Percentiles rank a stretch among this genome's conserved stretches.
phyloP scores from a whole-genome alignment of 1,284 basidiomycete genomes.

The Acaromyces ingoldii region DNA sequence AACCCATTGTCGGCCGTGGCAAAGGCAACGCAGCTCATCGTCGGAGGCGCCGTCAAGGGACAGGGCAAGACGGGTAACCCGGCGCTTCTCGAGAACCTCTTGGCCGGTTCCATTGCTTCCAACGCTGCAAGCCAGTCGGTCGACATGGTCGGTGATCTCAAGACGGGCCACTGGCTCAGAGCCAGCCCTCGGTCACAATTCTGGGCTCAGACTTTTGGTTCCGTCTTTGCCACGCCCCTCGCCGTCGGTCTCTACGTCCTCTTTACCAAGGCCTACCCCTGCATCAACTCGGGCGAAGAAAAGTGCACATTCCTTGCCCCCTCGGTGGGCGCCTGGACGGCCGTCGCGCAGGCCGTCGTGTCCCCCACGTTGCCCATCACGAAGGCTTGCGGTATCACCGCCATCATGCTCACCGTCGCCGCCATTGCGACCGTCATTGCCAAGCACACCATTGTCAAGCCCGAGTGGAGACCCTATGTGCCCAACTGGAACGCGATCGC shows the following conservation, averaged over 20 bases:
- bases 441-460: slow-evolving; percentile 59
- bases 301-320: slow-evolving; percentile 61
- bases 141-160: slow-evolving; percentile 70
- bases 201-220: slow-evolving; percentile 55
- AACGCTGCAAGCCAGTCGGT: slow-evolving; percentile 62
- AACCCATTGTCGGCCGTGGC: slow-evolving; percentile 38
- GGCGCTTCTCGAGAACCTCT: slow-evolving; percentile 60
- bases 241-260: slow-evolving; percentile 34
- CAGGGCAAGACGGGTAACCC: slow-evolving; percentile 55
- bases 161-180: slow-evolving; percentile 66
- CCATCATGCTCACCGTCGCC: slow-evolving; percentile 58
- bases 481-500: slow-evolving; percentile 67
- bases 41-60: slow-evolving; percentile 37
- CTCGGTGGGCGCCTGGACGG: slow-evolving; percentile 62
- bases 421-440: slow-evolving; percentile 57
- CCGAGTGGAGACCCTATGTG: slow-evolving; percentile 58
- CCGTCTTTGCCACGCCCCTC: slow-evolving; percentile 30
- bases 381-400: slow-evolving; percentile 58
- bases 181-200: slow-evolving; percentile 67
- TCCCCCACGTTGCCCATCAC: slow-evolving; percentile 31
- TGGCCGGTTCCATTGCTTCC: slow-evolving; percentile 60
- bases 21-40: slow-evolving; percentile 42
- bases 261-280: slow-evolving; percentile 60
- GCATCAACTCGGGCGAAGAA: slow-evolving; percentile 56
- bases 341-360: slow-evolving; percentile 61